Evolutionary conservation across 805 yeast species (phyloP), one percentile per base, ranked within the genome.

Genomic region (Maudiozyma saulgeensis): DNA sequence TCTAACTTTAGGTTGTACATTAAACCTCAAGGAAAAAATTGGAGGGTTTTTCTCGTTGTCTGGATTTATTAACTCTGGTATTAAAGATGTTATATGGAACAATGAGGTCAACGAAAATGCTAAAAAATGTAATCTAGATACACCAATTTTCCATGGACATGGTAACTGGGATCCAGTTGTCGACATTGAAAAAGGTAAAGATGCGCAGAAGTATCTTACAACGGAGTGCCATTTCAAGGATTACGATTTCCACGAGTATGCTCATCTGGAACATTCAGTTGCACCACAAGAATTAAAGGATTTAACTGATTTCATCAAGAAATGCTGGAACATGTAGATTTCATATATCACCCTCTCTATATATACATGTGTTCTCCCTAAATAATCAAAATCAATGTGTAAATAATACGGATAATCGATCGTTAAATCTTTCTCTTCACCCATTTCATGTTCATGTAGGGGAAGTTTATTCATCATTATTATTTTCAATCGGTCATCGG

Each of bases 81-180:
- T 35, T 57, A 40, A 52, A 61, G 49, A 38, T 42, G 5, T 47
- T 28, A 43, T n/a, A 16, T 19, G 44, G 34, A 5, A 21, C 6
- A 19, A 32, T 13, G 43, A 47, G 11, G 23, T 6, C 7, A 19
- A 18, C 2, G 7, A 42, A 6, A 19, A 15, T 6, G n/a, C 16
- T 3, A 52, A 59, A 13, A 64, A 68, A n/a, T 59, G 61, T 34
- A 87, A 88, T 62, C 61, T 67, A 15, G 68, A 72, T 6, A 85
- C 95, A 0, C 95, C 96, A 0, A 70, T 87, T 7, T 87, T 89
- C 69, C 86, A 87, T 57, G 95, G 93, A 7, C 97, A 91, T 65
- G 98, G 99, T 32, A 79, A 80, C 5, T 66, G 61, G 2, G 98
- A 91, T 62, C 84, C 84, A 0, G 71, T 90, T 3, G 77, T 91